These are phyloP conservation scores for Xenoacremonium recifei DNA, from an alignment of 2,329 filamentous ascomycete species.

Conservation along the genomic window DNA sequence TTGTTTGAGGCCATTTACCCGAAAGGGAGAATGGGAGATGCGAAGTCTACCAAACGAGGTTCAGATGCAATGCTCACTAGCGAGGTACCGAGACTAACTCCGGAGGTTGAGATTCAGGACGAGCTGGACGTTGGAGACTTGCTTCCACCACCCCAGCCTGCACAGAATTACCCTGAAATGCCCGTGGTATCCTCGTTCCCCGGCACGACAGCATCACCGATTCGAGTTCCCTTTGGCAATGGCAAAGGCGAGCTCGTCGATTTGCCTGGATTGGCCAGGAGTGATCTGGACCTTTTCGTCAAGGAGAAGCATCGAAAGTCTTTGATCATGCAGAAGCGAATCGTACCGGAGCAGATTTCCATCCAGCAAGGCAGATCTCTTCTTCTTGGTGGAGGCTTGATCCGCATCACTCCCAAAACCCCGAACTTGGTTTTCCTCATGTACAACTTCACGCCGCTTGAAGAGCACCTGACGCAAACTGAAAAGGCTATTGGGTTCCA, in stretches of 20 bases:
- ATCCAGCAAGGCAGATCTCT: conserved; percentile 78
- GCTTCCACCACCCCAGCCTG: conserved; percentile 72
- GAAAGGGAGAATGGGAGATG: conserved; percentile 57
- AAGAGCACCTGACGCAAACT: conserved; percentile 73
- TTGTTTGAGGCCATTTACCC: conserved; percentile 88
- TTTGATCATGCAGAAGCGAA: conserved; percentile 75
- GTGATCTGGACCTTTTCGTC: conserved; percentile 70
- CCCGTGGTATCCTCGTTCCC: conserved; percentile 83
- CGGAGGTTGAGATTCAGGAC: conserved; percentile 10
- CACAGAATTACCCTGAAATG: conserved; percentile 77
- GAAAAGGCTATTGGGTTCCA: conserved; percentile 78
- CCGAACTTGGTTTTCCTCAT: conserved; percentile 66
- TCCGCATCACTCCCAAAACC: conserved; percentile 75
- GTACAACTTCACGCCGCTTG: conserved; percentile 83
- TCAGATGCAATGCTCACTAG: conserved; percentile 17
- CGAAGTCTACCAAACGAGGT: conserved; percentile 8
- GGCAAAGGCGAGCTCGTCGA: conserved; percentile 91
- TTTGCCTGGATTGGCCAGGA: conserved; percentile 79
- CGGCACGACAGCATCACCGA: conserved; percentile 92
- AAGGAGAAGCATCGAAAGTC: conserved; percentile 61
- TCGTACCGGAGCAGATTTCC: conserved; percentile 69
- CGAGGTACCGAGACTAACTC: conserved; percentile 19
- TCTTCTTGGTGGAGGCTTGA: conserved; percentile 74
- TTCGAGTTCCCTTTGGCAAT: conserved; percentile 84
- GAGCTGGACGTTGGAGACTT: conserved; percentile 50